Evolutionary conservation across 2,329 filamentous ascomycete species (phyloP), one percentile per base, ranked within the genome.

Genomic region (Claviceps arundinis): DNA sequence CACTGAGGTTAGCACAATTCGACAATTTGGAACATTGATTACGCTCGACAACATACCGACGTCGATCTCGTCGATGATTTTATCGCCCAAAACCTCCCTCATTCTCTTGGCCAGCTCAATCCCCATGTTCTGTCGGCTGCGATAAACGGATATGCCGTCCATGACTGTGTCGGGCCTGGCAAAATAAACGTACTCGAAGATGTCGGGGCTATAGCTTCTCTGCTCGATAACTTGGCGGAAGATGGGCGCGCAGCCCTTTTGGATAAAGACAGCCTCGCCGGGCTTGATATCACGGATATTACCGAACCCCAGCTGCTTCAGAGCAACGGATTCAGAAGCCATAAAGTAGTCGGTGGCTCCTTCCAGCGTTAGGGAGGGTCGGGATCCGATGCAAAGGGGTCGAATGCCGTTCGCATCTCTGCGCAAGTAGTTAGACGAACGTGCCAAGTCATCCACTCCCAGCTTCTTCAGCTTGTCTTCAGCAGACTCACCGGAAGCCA

Each of bases 161-260:
- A 95, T 91, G 59, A 83, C 75, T 0, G 81, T 84, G 66, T 95
- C 89, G 0, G 87, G 87, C 1, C 89, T 76, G 14, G 87, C 84
- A 60, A 95, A 89, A 70, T 95, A 95, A 53, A 95, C 85, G 57
- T 83, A 89, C 68, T 94, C 87, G 61, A 94, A 93, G 11, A 62
- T 51, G 64, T 95, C 89, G 1, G 89, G 89, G 1, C 85, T 82
- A 63, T 95, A 95, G 16, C 76, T 74, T 59, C 78, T 76, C 58
- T 77, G 75, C 54, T 78, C 69, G 42, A 82, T 79, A 14, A 95
- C 81, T 66, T 95, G 88, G 56, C 76, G 74, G 72, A 90, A 93
- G 47, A 83, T 76, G 1, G 88, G 87, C 51, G 75, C 72, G 48
- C 78, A 75, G 42, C 87, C 87, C 70, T 94, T 94, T 61, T 84